Conservation (phyloP, 805 yeast species). For the Sungouiozyma ichnusensis region DNA sequence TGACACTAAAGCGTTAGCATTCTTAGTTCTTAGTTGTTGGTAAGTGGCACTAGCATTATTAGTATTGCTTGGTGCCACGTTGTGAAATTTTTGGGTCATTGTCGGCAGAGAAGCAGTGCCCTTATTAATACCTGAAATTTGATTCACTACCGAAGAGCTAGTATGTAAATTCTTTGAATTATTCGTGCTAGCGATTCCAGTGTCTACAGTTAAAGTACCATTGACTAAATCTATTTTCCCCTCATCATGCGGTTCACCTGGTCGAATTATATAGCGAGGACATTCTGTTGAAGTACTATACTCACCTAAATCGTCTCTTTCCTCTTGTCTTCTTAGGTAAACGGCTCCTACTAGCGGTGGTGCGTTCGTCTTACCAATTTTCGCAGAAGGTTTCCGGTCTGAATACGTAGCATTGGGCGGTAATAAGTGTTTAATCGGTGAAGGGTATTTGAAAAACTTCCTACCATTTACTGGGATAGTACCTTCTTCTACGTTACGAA, state of each 20-base stretch:
- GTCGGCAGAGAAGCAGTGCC: neutral
- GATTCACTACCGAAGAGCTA: neutral
- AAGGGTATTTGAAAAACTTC: constrained; percentile 61
- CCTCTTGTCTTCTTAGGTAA: constrained; percentile 62
- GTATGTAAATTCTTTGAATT: constrained; percentile 7
- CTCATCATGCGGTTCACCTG: constrained; percentile 32
- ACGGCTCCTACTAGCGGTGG: constrained; percentile 95
- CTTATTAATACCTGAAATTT: neutral
- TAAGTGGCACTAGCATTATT: neutral
- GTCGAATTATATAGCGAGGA: constrained; percentile 35
- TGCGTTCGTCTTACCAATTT: constrained; percentile 70
- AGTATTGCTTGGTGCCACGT: neutral
- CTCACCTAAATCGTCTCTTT: constrained; percentile 77
- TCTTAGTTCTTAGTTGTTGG: neutral
- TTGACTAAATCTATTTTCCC: constrained; percentile 25
- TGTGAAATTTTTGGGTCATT: neutral
- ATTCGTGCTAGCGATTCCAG: constrained; percentile 6
- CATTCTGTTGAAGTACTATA: constrained; percentile 42
- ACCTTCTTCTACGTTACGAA: constrained; percentile 74
- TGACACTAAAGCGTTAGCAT: neutral
- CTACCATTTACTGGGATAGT: constrained; percentile 61
- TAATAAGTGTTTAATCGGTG: constrained; percentile 72
- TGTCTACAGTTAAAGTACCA: constrained; percentile 17
- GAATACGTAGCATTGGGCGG: constrained; percentile 62
- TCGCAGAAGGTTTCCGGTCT: constrained; percentile 76